A percentile compares a stretch with the other conserved stretches of the same genome.
phyloP scores from a whole-genome alignment of 305 asterid genomes.

The Andrographis paniculata region DNA sequence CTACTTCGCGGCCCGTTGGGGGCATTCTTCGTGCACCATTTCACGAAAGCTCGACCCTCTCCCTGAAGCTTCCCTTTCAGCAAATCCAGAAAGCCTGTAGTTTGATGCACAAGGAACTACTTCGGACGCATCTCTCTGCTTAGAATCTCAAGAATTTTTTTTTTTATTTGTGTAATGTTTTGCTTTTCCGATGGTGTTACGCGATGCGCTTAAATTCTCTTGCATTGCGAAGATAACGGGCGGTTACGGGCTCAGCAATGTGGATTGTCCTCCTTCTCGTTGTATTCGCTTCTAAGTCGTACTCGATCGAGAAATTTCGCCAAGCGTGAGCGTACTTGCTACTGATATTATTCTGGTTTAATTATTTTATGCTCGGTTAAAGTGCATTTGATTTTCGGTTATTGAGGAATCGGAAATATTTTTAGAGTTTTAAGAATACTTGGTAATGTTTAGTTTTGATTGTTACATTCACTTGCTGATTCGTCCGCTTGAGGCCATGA shows the following conservation, averaged over 20 bases:
- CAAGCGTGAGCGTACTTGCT: slow-evolving; percentile 66
- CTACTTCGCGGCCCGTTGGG: background rate
- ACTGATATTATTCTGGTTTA: background rate
- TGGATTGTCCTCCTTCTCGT: slow-evolving; percentile 38
- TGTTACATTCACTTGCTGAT: no score
- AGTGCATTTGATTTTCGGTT: background rate
- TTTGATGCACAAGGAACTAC: background rate
- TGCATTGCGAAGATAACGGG: slow-evolving; percentile 29
- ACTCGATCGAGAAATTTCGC: slow-evolving; percentile 47
- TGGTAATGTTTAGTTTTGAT: no score
- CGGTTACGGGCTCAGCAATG: slow-evolving; percentile 46
- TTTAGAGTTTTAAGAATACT: no score
- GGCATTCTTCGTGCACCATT: background rate
- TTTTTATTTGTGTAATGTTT: slow-evolving; percentile 6
- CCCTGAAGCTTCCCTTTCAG: background rate
- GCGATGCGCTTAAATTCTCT: slow-evolving; percentile 12
- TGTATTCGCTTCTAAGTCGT: slow-evolving; percentile 36
- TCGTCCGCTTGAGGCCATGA: no score
- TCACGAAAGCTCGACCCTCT: background rate
- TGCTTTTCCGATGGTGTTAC: background rate
- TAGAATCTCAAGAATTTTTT: no score
- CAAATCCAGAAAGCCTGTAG: background rate
- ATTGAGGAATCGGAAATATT: no score
- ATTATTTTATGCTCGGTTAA: background rate
- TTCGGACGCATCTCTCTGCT: background rate